Base-by-base conservation (phyloP, 2,329 filamentous ascomycete species). In the Penicillium rolfsii region DNA sequence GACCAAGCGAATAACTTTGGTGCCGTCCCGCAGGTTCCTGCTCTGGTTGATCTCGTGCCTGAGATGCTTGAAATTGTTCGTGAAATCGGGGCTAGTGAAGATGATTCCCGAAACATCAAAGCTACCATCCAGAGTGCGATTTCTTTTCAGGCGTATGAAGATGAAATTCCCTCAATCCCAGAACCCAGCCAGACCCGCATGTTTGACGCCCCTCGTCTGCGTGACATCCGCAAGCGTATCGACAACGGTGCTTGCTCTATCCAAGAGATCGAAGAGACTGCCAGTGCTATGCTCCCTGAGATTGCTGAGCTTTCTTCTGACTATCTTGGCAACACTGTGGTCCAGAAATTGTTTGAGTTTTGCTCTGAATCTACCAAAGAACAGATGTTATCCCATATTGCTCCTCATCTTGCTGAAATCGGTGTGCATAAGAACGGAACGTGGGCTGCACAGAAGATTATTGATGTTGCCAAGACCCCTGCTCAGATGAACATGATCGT, bases 391-490 rank as follows among this genome's bases (percentile, higher is more conserved):
- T 79, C 82, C 14, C 88, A 93, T 73, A 96, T 99, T 70, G 87
- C 91, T 2, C 93, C 94, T 60, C 93, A 97, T 74, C 85, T 98
- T 74, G 93, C 94, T 28, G 93, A 98, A 78, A 97, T 98, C 78
- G 95, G 95, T 70, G 89, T 97, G 7, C 95, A 99, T 84, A 99
- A 99, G 85, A 99, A 99, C 72, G 95, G 95, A 64, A 99, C 95
- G 1, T 99, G 95, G 95, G 95, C 95, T 57, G 95, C 95, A 1
- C 95, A 99, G 79, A 99, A 98, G 84, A 98, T 99, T 72, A 98
- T 99, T 68, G 94, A 98, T 71, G 92, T 97, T 6, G 94, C 93
- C 76, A 92, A 95, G 79, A 92, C 90, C 0, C 87, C 90, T 5
- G 81, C 83, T 43, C 93, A 98, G 79, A 94, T 95, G 88, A 80